Evolutionary conservation across 352 stramenopile species (phyloP).

Genomic region (Phytophthora citrophthora): DNA sequence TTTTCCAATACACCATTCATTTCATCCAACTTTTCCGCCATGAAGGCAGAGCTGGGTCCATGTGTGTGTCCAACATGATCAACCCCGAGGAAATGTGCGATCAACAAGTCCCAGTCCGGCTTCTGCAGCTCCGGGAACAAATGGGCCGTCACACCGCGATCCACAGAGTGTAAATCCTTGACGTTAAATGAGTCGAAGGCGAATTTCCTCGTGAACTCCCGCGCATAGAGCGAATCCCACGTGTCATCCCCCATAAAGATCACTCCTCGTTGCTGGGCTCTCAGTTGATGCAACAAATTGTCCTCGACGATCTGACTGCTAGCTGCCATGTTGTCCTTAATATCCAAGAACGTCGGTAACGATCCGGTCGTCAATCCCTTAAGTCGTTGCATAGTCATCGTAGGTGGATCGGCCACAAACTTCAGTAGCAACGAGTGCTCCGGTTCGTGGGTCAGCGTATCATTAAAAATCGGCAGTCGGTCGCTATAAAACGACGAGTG

Average conservation of each 20-base stretch:
- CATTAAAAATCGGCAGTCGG: slow-evolving; percentile 84
- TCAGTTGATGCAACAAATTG: slow-evolving; percentile 94
- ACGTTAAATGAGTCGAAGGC: slow-evolving; percentile 99
- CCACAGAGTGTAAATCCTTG: slow-evolving; percentile 97
- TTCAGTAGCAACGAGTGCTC: slow-evolving; percentile 85
- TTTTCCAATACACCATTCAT: slow-evolving; percentile 93
- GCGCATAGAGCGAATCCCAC: slow-evolving; percentile 95
- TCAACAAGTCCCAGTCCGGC: slow-evolving; percentile 80
- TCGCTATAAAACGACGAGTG: slow-evolving; percentile 76
- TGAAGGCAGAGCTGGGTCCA: slow-evolving; percentile 93
- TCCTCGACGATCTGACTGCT: slow-evolving; percentile 94
- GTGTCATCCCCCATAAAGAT: slow-evolving; percentile 99
- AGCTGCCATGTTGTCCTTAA: slow-evolving; percentile 94
- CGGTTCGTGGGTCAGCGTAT: slow-evolving; percentile 57
- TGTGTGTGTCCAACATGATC: slow-evolving; percentile 99
- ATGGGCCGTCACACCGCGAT: slow-evolving; percentile 90
- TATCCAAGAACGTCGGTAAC: slow-evolving; percentile 98
- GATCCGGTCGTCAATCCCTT: slow-evolving; percentile 97
- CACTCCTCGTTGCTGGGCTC: slow-evolving; percentile 59
- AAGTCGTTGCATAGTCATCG: slow-evolving; percentile 98
- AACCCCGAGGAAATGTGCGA: slow-evolving; percentile 92
- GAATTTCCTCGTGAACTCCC: slow-evolving; percentile 91
- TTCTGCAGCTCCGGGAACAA: slow-evolving; percentile 77
- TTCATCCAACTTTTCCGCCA: slow-evolving; percentile 95
- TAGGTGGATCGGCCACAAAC: slow-evolving; percentile 97